Base-by-base conservation (phyloP, 305 asterid genomes). In the Withania somnifera region DNA sequence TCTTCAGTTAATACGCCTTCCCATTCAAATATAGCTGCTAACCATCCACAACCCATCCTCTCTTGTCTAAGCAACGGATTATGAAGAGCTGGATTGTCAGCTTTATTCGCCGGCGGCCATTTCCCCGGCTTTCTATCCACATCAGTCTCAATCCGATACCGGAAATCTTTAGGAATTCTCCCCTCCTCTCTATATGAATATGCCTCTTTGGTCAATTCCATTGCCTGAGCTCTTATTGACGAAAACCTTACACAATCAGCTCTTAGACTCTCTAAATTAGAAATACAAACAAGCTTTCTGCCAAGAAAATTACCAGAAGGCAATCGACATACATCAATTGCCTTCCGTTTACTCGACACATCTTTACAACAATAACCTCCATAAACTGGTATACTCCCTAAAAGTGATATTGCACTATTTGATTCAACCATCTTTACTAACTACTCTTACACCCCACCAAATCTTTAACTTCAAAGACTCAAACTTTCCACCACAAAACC, bases 41-140 rank as follows among this genome's bases (percentile, higher is more conserved):
- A 84, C 98, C 98, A 94, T 42, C 99, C 98, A 81, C 95, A 89
- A 47, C 99, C 98, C 98, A 95, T 93, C 82, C 97, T 88, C 79
- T 94, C 98, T 50, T 93, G 99, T 2, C 99, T 87, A 87, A 95
- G 95, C 87, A 95, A 83, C 3, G 98, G 99, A 76, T 95, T 95
- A 38, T 88, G 91, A 76, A 95, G 97, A 0, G 91, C 84, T 8
- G 98, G 95, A 69, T 90, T 92, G 81, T 94, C 99, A 0, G 97
- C 97, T 88, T 86, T 94, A 79, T 95, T 94, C 83, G 87, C 88
- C 6, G 98, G 98, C 19, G 98, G 98, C 98, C 98, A 92, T 40
- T 86, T 64, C 20, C 92, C 92, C 2, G 92, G 95, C 52, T 84
- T 90, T 15, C 87, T 77, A 64, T 92, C 94, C 28, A 89, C 86